Evolutionary conservation across 2,329 filamentous ascomycete species (phyloP), one percentile per base, ranked within the genome.

Genomic region (Talaromyces albobiverticillius): DNA sequence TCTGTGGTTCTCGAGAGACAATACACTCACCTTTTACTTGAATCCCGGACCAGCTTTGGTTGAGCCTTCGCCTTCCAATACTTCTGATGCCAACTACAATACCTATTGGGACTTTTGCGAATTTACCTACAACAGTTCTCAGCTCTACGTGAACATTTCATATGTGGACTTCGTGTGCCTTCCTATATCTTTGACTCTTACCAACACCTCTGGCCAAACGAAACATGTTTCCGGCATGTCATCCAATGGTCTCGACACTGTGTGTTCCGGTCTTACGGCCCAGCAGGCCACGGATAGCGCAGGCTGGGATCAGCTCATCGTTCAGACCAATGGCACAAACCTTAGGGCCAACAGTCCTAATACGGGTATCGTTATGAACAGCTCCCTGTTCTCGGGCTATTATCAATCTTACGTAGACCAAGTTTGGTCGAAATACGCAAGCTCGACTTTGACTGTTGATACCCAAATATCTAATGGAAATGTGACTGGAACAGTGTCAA

Each of bases 101-200:
- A 71, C 80, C 43, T 71, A 77, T 55, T 89, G 86, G 86, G 80
- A 78, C 25, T 89, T 89, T 65, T 83, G 79, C 72, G 86, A 89
- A 69, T 85, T 88, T 62, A 87, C 85, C 14, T 87, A 80, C 70
- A 87, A 87, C 68, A 62, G 70, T 32, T 63, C 67, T 29, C 77
- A 87, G 67, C 71, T 88, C 4, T 89, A 82, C 64, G 83, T 82
- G 61, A 88, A 88, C 61, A 85, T 92, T 62, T 83, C 79, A 58
- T 86, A 87, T 66, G 89, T 92, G 51, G 88, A 92, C 73, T 92
- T 92, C 70, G 81, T 90, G 57, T 73, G 72, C 61, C 67, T 87
- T 60, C 85, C 86, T n/a, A 79, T 87, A 49, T 79, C 81, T 1
- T 68, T 85, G 57, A 74, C 76, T 4, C 71, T 85, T 10, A 71